A percentile compares a stretch with the other conserved stretches of the same genome.
phyloP scores from a whole-genome alignment of 805 yeast species.

The Teunomyces cretensis region DNA sequence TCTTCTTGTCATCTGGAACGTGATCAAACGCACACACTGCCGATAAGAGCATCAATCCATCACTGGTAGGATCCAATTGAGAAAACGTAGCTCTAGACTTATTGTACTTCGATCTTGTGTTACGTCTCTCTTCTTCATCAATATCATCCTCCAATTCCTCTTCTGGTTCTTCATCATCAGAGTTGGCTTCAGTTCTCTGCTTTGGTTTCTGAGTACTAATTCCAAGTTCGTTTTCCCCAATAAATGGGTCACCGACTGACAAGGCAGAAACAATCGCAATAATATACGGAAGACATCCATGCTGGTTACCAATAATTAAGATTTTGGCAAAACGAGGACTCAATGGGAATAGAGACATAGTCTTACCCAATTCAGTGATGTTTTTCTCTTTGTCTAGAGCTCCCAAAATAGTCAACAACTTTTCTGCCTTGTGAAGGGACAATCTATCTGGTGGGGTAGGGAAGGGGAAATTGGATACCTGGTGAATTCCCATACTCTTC shows the following conservation, averaged over 20 bases:
- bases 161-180: constrained; percentile 36
- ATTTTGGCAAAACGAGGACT: constrained; percentile 93
- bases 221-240: constrained; percentile 73
- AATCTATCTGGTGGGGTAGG: constrained; percentile 84
- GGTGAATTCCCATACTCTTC: constrained; percentile 97
- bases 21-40: constrained; percentile 89
- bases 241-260: constrained; percentile 90
- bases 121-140: constrained; percentile 39
- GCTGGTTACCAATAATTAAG: constrained; percentile 83
- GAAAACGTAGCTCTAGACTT: constrained; percentile 62
- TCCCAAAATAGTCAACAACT: constrained; percentile 67
- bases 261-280: constrained; percentile 88
- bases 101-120: constrained; percentile 50
- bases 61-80: constrained; percentile 70
- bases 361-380: constrained; percentile 76
- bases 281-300: constrained; percentile 81
- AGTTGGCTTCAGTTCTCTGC: constrained; percentile 19
- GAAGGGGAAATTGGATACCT: constrained; percentile 88
- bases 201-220: constrained; percentile 22
- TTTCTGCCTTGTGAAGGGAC: constrained; percentile 64
- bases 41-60: constrained; percentile 69
- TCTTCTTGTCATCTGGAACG: constrained; percentile 49
- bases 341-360: constrained; percentile 89
- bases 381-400: constrained; percentile 61
- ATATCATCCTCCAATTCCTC: constrained; percentile 35